Base-by-base conservation (phyloP, 768 basidiomycete genomes). In the Cystobasidium onofrii region DNA sequence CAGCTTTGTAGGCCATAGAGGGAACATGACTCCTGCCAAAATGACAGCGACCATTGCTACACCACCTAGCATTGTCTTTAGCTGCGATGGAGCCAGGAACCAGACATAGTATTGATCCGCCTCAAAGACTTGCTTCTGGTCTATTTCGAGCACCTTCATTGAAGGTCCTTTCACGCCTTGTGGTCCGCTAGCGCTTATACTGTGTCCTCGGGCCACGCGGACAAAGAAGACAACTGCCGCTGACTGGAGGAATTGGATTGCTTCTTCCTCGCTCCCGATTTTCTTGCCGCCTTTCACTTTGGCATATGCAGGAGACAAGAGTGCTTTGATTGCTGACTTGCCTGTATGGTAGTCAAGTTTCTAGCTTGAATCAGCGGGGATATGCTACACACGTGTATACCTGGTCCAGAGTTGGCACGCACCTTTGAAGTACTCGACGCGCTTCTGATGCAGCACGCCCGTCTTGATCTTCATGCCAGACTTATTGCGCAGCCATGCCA, bases 391-490 rank as follows among this genome's bases (percentile, higher is more conserved):
- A 27, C 44, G 18, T 57, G 20, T n/a, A 34, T 34, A 39, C 62
- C 70, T 39, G 39, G 39, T n/a, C n/a, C n/a, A n/a, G 61, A 46
- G 23, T 23, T 15, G 15, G 31, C 50, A 76, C 85, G 77, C 64
- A 93, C 95, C 96, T 84, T 93, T 99, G 85, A 98, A 99, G 83
- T 98, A 99, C 82, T 98, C 95, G 64, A 94, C 83, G 41, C 95
- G 88, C 82, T 95, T 96, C 27, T 95, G 95, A 78, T 91, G 91
- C 79, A 97, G 83, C 10, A 93, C 89, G 25, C 96, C 96, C 12
- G 89, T 88, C 76, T 91, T 86, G 67, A 88, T 86, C 84, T 96
- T 97, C 78, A 97, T 87, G 1, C 91, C 91, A 17, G 91, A 85
- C 78, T 88, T 88, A 76, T 90, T 88, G 55, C 96, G 87, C 63